Evolutionary conservation across 1,284 basidiomycete species (phyloP), one percentile per base, ranked within the genome.

Genomic region (Cutaneotrichosporon sp.): DNA sequence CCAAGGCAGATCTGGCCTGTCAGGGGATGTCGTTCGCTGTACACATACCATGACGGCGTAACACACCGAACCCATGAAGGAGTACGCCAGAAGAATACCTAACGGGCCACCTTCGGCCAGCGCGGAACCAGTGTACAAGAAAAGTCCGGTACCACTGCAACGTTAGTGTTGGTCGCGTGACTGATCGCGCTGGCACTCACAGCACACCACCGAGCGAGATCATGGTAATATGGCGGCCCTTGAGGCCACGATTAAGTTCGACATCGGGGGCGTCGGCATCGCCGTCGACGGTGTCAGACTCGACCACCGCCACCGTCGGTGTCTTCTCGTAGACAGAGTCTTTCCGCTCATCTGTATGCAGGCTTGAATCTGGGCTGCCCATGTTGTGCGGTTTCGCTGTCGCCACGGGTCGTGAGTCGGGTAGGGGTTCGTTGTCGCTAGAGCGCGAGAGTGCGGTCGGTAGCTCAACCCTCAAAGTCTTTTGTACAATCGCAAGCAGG

Each of bases 141-240:
- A 54, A 35, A 46, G 37, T 20, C 44, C 53, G 8, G 49, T 55
- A 14, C 46, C 53, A 18, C 45, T 54, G 46, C 0, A 10, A 30
- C 23, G 37, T 13, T 34, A 18, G 88, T 12, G 14, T 12, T 13
- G 15, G 88, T 88, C 90, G 10, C 26, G 26, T 75, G 84, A 90
- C 2, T 81, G n/a, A n/a, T n/a, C n/a, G n/a, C n/a, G n/a, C n/a
- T n/a, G 80, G 5, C 20, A 59, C 58, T 60, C 54, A 62, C 56
- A 64, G 55, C 12, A 62, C 63, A 51, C 61, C 64, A n/a, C 61
- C 63, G 41, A 61, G 60, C 36, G 56, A 54, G 46, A 65, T 66
- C 66, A 68, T 65, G 10, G 66, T 59, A 34, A 68, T 42, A 49
- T 68, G 66, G 13, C 66, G 49, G n/a, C 49, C 38, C 54, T 67